phyloP scores from a whole-genome alignment of 768 basidiomycete species.

The Lenzites betulinus region DNA sequence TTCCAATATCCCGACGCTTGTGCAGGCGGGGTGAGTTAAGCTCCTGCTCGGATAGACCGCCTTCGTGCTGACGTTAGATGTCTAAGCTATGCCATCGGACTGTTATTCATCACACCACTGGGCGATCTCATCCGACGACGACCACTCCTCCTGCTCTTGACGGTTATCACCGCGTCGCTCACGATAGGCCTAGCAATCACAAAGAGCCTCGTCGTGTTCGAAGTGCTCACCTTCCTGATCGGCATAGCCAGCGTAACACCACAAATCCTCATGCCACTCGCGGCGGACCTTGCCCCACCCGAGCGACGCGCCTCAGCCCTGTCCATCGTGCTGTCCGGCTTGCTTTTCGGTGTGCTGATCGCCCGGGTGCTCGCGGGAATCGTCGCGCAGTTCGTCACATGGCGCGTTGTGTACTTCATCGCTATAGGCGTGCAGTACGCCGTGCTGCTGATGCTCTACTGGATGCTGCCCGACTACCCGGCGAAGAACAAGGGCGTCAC shows the following conservation, averaged over 20 bases:
- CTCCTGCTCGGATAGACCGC: neutral
- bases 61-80: neutral
- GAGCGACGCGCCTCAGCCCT: constrained; percentile 73
- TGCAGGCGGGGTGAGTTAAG: constrained; percentile 61
- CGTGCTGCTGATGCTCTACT: constrained; percentile 60
- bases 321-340: constrained; percentile 64
- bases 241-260: constrained; percentile 73
- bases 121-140: constrained; percentile 83
- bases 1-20: constrained; percentile 59
- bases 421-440: constrained; percentile 68
- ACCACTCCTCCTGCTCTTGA: constrained; percentile 62
- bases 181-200: constrained; percentile 76
- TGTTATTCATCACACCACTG: constrained; percentile 71
- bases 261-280: constrained; percentile 73
- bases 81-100: constrained; percentile 32
- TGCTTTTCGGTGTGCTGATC: constrained; percentile 72
- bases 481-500: constrained; percentile 66
- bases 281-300: constrained; percentile 81
- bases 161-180: constrained; percentile 54
- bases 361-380: constrained; percentile 77
- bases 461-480: constrained; percentile 81
- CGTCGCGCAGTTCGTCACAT: constrained; percentile 69
- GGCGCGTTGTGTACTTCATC: constrained; percentile 78
- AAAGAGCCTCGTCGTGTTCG: constrained; percentile 56
- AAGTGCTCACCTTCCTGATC: constrained; percentile 68